Evolutionary conservation across 371 early-diverging fungal species (phyloP), one percentile per base, ranked within the genome.

Genomic region (Rhizopus arrhizus): DNA sequence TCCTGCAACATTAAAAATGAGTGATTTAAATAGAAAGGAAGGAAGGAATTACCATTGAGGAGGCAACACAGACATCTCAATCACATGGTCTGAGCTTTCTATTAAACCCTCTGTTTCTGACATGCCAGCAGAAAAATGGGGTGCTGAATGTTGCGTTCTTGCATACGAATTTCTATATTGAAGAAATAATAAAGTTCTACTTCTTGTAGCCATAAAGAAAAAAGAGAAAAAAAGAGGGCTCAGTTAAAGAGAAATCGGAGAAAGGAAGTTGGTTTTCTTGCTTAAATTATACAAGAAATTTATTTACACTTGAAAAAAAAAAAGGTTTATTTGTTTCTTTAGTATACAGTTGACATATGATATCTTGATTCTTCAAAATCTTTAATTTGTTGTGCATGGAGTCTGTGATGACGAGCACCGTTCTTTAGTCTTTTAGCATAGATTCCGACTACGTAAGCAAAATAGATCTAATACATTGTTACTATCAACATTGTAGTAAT

Each of bases 141-240:
- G 63, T 12, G 76, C 60, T n/a, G 75, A 68, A 31, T 66, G 55
- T 53, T 79, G 72, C 15, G 85, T 70, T 38, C 94, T 81, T 32
- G 92, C 87, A 75, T 91, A 94, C 7, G 96, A 91, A 66, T 95
- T 94, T 64, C 97, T 85, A 74, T 91, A 95, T 76, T 97, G 95
- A 42, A 95, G 77, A 77, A 95, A 97, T 41, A 97, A 80, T 52
- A 94, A 80, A 22, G 96, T 96, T 65, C 94, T 88, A 66, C 89
- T 90, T 58, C 97, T 85, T 12, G 96, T 91, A 3, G 95, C 92
- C 91, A 91, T 91, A n/a, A 22, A 45, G 46, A 15, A 22, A 8
- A 45, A 45, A 45, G 7, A 45, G n/a, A 45, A 6, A 45, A 45
- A 45, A 45, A 45, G 11, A n/a, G 46, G 13, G 16, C 16, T 8